Percentiles rank a stretch among this genome's conserved stretches.
Conservation (phyloP, 805 yeast species). For the Barnettozyma sucrosica region DNA sequence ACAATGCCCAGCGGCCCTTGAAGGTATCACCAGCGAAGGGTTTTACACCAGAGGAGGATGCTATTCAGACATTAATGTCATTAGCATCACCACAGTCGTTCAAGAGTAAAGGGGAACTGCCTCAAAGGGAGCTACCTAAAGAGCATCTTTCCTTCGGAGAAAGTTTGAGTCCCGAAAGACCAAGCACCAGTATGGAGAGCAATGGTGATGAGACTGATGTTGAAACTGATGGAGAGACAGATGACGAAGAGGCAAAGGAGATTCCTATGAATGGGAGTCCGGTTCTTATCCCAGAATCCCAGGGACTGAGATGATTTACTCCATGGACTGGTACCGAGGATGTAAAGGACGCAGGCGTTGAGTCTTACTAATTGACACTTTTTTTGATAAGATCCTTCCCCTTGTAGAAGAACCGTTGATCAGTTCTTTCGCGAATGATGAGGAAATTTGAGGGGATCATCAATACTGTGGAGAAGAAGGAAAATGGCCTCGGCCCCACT, state of each 20-base stretch:
- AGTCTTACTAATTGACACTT: not conserved
- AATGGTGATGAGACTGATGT: slow-evolving; percentile 15
- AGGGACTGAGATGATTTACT: not conserved
- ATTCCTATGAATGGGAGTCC: not conserved
- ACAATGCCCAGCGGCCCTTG: slow-evolving; percentile 7
- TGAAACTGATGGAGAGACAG: slow-evolving; percentile 10
- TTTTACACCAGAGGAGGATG: slow-evolving; percentile 33
- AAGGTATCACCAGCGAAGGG: slow-evolving; percentile 4
- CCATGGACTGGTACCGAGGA: not conserved
- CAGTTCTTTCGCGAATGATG: not conserved
- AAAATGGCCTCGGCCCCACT: not conserved
- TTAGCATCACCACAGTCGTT: slow-evolving; percentile 29
- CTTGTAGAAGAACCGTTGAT: not conserved
- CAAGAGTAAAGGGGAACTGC: slow-evolving; percentile 4
- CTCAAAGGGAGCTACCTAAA: slow-evolving; percentile 12
- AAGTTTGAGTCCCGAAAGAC: slow-evolving; percentile 1
- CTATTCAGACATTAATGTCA: slow-evolving; percentile 37
- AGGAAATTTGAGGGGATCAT: slow-evolving; percentile 1
- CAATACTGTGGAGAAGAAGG: not conserved
- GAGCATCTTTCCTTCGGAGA: slow-evolving; percentile 23
- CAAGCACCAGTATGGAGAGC: not conserved
- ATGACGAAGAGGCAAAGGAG: not conserved
- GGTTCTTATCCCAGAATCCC: not conserved
- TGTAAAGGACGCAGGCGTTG: not conserved
- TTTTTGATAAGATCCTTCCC: not conserved